A percentile compares a stretch with the other conserved stretches of the same genome.
Conservation (phyloP, 352 stramenopile species). For the Albugo candida region DNA sequence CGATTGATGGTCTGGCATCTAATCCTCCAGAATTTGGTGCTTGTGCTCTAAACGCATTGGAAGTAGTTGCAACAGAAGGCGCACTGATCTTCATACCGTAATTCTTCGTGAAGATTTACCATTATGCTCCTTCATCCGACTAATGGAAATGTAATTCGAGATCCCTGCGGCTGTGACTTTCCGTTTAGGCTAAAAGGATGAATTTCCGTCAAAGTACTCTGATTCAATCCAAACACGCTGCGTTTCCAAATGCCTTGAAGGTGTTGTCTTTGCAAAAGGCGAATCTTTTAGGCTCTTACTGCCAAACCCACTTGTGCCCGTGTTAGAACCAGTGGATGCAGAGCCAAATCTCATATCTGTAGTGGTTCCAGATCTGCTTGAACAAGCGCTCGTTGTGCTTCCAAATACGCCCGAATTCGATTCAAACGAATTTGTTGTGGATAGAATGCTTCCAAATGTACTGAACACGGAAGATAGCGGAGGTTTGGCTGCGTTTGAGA, state of each 20-base stretch:
- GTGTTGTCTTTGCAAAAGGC: slow-evolving; percentile 32
- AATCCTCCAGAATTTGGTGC: not conserved
- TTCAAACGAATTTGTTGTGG: not conserved
- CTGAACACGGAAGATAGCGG: not conserved
- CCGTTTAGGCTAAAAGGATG: slow-evolving; percentile 40
- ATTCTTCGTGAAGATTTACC: slow-evolving; percentile 59
- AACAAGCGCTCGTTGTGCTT: not conserved
- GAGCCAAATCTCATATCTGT: slow-evolving; percentile 9
- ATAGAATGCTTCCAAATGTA: not conserved
- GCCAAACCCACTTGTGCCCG: slow-evolving; percentile 9
- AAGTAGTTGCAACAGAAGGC: slow-evolving; percentile 15
- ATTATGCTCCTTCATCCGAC: slow-evolving; percentile 37
- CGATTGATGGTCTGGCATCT: not conserved
- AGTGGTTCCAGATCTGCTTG: slow-evolving; percentile 7
- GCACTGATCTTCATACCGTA: slow-evolving; percentile 54
- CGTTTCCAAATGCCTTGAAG: slow-evolving; percentile 29
- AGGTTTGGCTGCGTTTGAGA: not conserved
- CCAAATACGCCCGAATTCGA: not conserved
- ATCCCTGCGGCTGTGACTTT: slow-evolving; percentile 35
- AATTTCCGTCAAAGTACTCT: slow-evolving; percentile 11
- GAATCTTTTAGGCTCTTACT: slow-evolving; percentile 13
- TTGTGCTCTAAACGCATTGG: slow-evolving; percentile 15
- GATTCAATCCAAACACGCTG: not conserved
- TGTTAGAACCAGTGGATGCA: not conserved
- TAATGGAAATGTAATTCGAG: slow-evolving; percentile 43